phyloP scores from a whole-genome alignment of 352 stramenopile genomes.

The Globisporangium middletonii region DNA sequence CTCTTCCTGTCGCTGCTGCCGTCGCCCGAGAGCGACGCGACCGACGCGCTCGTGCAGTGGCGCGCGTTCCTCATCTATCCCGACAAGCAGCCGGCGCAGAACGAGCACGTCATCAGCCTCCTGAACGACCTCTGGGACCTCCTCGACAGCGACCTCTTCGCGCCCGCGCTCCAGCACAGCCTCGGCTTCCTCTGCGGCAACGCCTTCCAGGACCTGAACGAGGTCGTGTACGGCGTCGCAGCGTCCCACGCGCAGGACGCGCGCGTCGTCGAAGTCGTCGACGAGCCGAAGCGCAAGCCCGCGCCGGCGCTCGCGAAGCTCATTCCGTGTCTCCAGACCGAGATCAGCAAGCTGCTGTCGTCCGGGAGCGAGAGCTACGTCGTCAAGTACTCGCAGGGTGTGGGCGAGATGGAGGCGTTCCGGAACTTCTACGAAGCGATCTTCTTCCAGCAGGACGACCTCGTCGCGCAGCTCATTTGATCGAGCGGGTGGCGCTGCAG shows the following conservation, averaged over 20 bases:
- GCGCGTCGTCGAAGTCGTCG: constrained; percentile 19
- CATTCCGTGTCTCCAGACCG: constrained; percentile 65
- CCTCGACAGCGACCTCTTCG: constrained; percentile 73
- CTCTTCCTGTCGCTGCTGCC: constrained; percentile 58
- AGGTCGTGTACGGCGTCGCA: constrained; percentile 55
- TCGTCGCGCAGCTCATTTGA: constrained; percentile 34
- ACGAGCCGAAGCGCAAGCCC: constrained; percentile 34
- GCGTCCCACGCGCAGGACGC: constrained; percentile 8
- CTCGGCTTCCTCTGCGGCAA: constrained; percentile 74
- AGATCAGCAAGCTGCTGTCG: constrained; percentile 66
- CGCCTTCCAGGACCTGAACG: constrained; percentile 75
- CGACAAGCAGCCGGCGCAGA: constrained; percentile 60
- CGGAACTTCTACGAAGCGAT: constrained; percentile 81
- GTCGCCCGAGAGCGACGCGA: constrained; percentile 16
- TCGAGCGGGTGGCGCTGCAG: not conserved
- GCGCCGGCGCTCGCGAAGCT: constrained; percentile 70
- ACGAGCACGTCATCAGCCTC: constrained; percentile 69
- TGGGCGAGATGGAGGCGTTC: constrained; percentile 76
- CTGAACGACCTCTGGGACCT: constrained; percentile 82
- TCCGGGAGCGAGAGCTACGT: constrained; percentile 46
- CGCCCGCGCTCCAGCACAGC: constrained; percentile 60
- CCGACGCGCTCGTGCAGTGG: constrained; percentile 37
- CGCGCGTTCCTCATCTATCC: constrained; percentile 69
- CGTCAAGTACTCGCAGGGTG: constrained; percentile 68
- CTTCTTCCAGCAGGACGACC: constrained; percentile 62